A percentile compares a stretch with the other conserved stretches of the same genome.
phyloP scores from a whole-genome alignment of 2,329 filamentous ascomycete species.

The Rugonectria rugulosa region DNA sequence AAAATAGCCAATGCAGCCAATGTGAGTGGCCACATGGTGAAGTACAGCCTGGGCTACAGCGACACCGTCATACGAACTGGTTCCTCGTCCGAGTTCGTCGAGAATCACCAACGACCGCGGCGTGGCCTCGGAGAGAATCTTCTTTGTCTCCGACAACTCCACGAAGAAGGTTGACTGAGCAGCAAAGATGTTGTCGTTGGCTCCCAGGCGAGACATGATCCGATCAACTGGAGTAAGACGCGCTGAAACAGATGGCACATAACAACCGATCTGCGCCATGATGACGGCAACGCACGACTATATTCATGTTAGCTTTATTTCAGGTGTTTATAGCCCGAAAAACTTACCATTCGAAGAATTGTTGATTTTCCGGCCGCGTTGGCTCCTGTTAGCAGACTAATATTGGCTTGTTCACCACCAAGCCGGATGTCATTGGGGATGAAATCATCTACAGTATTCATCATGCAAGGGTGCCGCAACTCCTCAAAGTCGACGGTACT shows the following conservation, averaged over 20 bases:
- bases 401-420: conserved; percentile 81
- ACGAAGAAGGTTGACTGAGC: conserved; percentile 99
- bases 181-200: conserved; percentile 99
- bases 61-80: conserved; percentile 94
- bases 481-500: conserved; percentile 92
- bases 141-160: conserved; percentile 96
- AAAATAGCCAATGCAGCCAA: conserved; percentile 95
- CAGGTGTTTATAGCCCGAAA: background rate
- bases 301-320: conserved; percentile 29
- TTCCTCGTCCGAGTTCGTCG: conserved; percentile 94
- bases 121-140: conserved; percentile 94
- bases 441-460: conserved; percentile 88
- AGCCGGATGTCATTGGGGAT: conserved; percentile 94
- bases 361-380: conserved; percentile 99
- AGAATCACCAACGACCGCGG: conserved; percentile 94
- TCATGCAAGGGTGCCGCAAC: conserved; percentile 93
- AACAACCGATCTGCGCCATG: conserved; percentile 95
- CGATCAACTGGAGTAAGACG: conserved; percentile 90
- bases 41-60: conserved; percentile 96
- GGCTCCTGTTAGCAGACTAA: conserved; percentile 91
- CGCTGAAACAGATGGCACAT: conserved; percentile 84
- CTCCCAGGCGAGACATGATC: conserved; percentile 97
- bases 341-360: conserved; percentile 85
- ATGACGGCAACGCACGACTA: conserved; percentile 95
- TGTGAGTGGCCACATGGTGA: conserved; percentile 93